Base-by-base conservation (phyloP, 2,329 filamentous ascomycete species). In the Bipolaris cookei region DNA sequence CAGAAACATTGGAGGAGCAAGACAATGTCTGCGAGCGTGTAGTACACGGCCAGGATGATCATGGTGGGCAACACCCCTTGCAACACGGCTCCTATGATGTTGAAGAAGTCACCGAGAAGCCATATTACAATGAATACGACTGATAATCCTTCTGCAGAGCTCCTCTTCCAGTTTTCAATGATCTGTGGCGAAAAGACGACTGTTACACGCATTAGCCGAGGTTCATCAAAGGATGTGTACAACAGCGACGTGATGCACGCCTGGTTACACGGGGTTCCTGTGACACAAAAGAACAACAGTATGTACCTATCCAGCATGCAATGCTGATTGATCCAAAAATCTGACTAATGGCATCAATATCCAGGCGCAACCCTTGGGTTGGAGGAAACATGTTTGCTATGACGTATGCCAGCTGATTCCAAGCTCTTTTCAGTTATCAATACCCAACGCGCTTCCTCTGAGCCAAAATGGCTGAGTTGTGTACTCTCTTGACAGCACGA, bases 161-260 rank as follows among this genome's bases (percentile, higher is more conserved):
- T 82, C 54, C 92, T 86, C 62, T 88, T 88, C 79, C 97, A 97
- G 74, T 97, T 97, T 72, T 97, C 92, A 67, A 97, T 89, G 68
- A 99, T 97, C 69, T 99, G 95, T 2, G 95, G 95, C 0, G 92
- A 95, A 80, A 97, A 99, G 56, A 99, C 95, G 34, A 98, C 73
- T 73, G 44, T 14, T 6, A 30, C 11, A n/a, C 42, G 34, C 10
- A 45, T 72, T 41, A 70, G 64, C 41, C 14, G 54, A 34, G 39
- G 21, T 23, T 25, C 14, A 23, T 20, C 25, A 25, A 43, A 23
- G 30, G 34, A 32, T 37, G 23, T 37, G 34, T 44, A 30, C 28
- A 28, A 43, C 16, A 8, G 11, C 39, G 30, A 42, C 14, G 14
- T 16, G 28, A 38, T 30, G 38, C 25, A 49, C 28, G 48, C 30